These are phyloP conservation scores for Podospora australis DNA, from an alignment of 495 filamentous ascomycete species.

Conservation along the genomic window DNA sequence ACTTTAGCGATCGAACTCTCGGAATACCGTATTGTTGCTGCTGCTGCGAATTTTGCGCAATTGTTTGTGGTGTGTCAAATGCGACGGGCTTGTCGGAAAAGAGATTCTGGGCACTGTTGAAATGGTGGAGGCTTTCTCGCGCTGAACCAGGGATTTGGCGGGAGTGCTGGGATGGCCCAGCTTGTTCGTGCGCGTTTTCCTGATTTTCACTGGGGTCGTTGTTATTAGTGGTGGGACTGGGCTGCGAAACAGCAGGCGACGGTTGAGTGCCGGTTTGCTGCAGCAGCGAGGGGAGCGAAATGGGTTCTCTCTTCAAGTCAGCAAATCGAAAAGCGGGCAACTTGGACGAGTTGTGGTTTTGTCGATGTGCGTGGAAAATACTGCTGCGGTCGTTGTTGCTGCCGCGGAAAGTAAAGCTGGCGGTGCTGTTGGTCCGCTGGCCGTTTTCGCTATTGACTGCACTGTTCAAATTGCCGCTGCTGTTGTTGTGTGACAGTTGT, in stretches of 20 bases:
- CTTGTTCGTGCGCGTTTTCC: constrained; percentile 12
- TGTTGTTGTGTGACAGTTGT: constrained; percentile 1
- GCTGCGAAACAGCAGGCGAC: constrained; percentile 29
- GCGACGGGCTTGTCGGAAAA: constrained; percentile 8
- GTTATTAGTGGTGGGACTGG: neutral
- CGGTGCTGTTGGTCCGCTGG: constrained; percentile 15
- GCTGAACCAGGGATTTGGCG: constrained; percentile 23
- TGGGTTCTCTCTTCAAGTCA: constrained; percentile 39
- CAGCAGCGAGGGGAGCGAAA: constrained; percentile 30
- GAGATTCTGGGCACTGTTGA: constrained; percentile 17
- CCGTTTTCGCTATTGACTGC: constrained; percentile 2
- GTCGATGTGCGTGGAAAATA: constrained; percentile 39
- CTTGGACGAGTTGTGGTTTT: constrained; percentile 45
- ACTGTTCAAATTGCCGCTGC: neutral
- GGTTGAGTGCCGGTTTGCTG: constrained; percentile 30
- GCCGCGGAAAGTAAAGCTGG: constrained; percentile 12
- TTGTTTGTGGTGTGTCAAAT: constrained; percentile 12
- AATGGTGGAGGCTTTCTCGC: constrained; percentile 20
- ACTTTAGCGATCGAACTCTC: constrained; percentile 10
- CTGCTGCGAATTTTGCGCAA: constrained; percentile 8
- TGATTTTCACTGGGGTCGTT: constrained; percentile 6
- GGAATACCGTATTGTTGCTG: constrained; percentile 3
- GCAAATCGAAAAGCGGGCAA: constrained; percentile 44
- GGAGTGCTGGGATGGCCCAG: constrained; percentile 7
- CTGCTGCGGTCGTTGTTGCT: constrained; percentile 18